phyloP scores from a whole-genome alignment of 1,284 basidiomycete species.

The Xanthoconium separans region DNA sequence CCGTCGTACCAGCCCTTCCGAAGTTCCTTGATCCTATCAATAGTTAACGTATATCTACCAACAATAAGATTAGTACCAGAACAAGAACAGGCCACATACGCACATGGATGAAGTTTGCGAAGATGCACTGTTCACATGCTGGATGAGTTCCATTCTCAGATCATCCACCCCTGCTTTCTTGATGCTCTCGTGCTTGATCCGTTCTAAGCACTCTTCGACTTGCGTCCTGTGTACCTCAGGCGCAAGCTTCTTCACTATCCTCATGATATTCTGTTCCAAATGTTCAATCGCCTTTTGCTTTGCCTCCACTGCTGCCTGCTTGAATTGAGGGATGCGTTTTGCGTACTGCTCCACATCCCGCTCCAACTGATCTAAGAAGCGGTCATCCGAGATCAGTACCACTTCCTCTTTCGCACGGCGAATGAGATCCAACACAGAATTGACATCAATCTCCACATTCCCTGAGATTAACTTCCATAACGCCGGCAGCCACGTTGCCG shows the following conservation, averaged over 20 bases:
- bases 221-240: constrained; percentile 9
- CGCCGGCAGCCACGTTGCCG: background rate
- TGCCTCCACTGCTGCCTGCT: background rate
- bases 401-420: background rate
- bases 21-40: background rate
- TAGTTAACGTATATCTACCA: background rate
- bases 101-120: constrained; percentile 3
- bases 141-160: constrained; percentile 26
- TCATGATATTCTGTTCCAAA: constrained; percentile 6
- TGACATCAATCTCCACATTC: background rate
- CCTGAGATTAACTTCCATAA: background rate
- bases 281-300: background rate
- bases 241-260: constrained; percentile 1
- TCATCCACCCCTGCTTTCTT: constrained; percentile 12
- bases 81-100: constrained; percentile 3
- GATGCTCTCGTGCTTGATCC: constrained; percentile 1
- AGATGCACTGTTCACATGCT: constrained; percentile 22
- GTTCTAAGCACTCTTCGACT: background rate
- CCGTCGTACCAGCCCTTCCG: background rate
- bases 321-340: constrained; percentile 1
- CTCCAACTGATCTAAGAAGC: no score
- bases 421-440: background rate
- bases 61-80: background rate
- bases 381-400: background rate
- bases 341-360: background rate